phyloP scores from a whole-genome alignment of 1,139 yeast species.

The Nadsonia starkeyi-henricii region DNA sequence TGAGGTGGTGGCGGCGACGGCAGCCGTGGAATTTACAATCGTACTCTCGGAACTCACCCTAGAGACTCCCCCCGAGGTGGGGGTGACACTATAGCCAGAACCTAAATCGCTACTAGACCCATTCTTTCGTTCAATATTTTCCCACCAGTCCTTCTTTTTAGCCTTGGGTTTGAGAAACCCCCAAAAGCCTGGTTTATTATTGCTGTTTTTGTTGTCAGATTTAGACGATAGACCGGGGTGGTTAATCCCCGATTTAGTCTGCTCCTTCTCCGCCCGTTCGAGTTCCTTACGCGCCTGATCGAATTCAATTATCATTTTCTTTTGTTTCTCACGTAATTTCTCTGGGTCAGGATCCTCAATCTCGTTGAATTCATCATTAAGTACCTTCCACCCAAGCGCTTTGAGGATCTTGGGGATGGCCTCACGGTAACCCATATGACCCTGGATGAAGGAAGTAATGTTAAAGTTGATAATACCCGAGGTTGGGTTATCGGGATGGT shows the following conservation, averaged over 20 bases:
- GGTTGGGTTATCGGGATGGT: conserved; percentile 15
- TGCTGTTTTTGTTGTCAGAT: conserved; percentile 19
- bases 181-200: conserved; percentile 25
- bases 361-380: conserved; percentile 85
- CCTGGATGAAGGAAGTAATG: conserved; percentile 75
- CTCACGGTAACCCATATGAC: conserved; percentile 93
- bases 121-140: conserved; percentile 33
- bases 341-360: conserved; percentile 95
- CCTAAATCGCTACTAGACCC: conserved; percentile 11
- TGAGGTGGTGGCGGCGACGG: neutral
- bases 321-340: conserved; percentile 57
- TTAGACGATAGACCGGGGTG: conserved; percentile 5
- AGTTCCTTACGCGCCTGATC: conserved; percentile 62
- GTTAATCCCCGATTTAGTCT: neutral
- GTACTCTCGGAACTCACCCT: conserved; percentile 2
- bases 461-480: conserved; percentile 71
- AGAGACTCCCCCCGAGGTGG: conserved; percentile 1
- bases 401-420: conserved; percentile 74
- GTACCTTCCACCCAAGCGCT: conserved; percentile 61
- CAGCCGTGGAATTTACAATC: conserved; percentile 1
- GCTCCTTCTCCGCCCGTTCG: conserved; percentile 19
- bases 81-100: too few species aligned
- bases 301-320: conserved; percentile 68
- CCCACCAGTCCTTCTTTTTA: conserved; percentile 84
- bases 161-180: conserved; percentile 41